Evolutionary conservation across 306 rosid species (phyloP), one percentile per base, ranked within the genome.

Genomic region (Cyamopsis tetragonoloba): DNA sequence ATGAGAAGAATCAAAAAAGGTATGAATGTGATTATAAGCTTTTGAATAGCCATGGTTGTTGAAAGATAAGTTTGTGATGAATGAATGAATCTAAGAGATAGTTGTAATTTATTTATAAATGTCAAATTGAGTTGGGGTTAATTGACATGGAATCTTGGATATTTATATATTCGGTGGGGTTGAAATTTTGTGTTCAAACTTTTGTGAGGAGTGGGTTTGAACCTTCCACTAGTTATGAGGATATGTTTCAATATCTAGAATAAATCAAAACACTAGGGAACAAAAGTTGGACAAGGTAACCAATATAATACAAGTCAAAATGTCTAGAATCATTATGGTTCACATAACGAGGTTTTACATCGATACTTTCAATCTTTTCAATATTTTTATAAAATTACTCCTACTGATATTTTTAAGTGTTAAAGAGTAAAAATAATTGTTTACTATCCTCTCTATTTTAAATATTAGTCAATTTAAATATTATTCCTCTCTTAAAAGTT

Each of bases 1-100:
- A 63, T 51, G 66, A 74, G 41, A 5, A 84, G 8, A 66, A 71
- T 19, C 2, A 61, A 48, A 37, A 84, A 62, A 62, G 59, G 32
- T 35, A 37, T 44, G 46, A 35, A 26, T 57, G 53, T 60, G 54
- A 18, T 3, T 3, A 30, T 41, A 1, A 43, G 28, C 2, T 1
- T 69, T 4, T 41, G 62, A 48, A 34, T 8, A 50, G 71, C 55
- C 81, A 80, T 84, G 34, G 47, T 51, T 14, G 7, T 22, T n/a
- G 6, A 11, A 34, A 13, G n/a, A n/a, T n/a, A n/a, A 49, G 55
- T 11, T 8, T 4, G 23, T 12, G 12, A 23, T n/a, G n/a, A 8
- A 5, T 22, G 6, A 15, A 23, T 53, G 27, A 4, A 34, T 27
- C 20, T 4, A 22, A 23, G 3, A 42, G 49, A 10, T 32, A 10